These are phyloP conservation scores for Didymella exigua DNA, from an alignment of 2,329 filamentous ascomycete genomes.

Conservation along the genomic window DNA sequence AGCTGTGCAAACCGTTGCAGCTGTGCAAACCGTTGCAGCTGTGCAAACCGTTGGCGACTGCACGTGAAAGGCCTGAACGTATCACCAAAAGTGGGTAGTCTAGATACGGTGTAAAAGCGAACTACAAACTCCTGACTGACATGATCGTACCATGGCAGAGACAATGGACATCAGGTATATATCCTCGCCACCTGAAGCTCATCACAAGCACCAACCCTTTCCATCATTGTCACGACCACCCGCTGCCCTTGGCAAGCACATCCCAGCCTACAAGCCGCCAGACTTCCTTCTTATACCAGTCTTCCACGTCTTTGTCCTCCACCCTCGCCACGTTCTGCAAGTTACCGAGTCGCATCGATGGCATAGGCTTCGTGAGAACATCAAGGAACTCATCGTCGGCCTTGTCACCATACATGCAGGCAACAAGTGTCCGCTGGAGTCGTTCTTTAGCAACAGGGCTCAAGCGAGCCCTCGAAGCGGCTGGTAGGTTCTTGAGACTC, in stretches of 20 bases:
- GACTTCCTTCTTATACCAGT: slow-evolving; percentile 62
- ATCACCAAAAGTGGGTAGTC: background rate
- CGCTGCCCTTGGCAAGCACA: slow-evolving; percentile 43
- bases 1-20: background rate
- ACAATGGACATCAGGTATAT: background rate
- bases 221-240: slow-evolving; percentile 13
- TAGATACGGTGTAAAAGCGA: background rate
- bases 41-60: background rate
- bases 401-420: slow-evolving; percentile 50
- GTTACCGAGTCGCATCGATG: slow-evolving; percentile 22
- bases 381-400: slow-evolving; percentile 49
- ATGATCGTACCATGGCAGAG: background rate
- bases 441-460: slow-evolving; percentile 48
- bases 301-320: slow-evolving; percentile 50
- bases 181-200: background rate
- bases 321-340: slow-evolving; percentile 43
- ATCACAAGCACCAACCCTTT: background rate
- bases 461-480: slow-evolving; percentile 40
- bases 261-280: slow-evolving; percentile 66
- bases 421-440: slow-evolving; percentile 54
- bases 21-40: background rate
- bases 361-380: slow-evolving; percentile 49
- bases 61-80: background rate
- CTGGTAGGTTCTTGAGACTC: slow-evolving; percentile 31
- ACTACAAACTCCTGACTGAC: background rate